Conservation (phyloP, 495 filamentous ascomycete genomes). For the Aspergillus saccharolyticus region DNA sequence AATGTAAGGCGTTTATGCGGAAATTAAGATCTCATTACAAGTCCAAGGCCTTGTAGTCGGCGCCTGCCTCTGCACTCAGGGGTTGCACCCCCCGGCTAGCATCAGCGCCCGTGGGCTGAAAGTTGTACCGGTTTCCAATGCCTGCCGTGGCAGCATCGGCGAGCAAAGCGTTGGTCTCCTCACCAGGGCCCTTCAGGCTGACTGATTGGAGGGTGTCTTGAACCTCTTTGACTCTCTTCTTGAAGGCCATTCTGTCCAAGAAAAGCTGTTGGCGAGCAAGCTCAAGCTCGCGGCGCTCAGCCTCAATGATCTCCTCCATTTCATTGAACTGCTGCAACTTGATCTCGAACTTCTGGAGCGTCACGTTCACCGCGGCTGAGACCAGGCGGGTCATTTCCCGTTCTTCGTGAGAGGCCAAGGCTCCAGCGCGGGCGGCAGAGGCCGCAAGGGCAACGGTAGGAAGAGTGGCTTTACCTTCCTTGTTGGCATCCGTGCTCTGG, state of each 20-base stretch:
- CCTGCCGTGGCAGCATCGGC: constrained; percentile 41
- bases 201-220: constrained; percentile 70
- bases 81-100: constrained; percentile 54
- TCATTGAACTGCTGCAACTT: constrained; percentile 92
- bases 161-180: constrained; percentile 53
- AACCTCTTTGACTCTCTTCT: constrained; percentile 75
- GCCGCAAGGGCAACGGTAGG: constrained; percentile 78
- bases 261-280: constrained; percentile 86
- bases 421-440: constrained; percentile 78
- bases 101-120: constrained; percentile 45
- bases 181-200: constrained; percentile 47
- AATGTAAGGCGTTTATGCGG: not conserved
- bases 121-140: constrained; percentile 55
- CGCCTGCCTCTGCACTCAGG: constrained; percentile 55
- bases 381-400: constrained; percentile 92
- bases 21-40: constrained; percentile 26
- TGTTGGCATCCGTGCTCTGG: constrained; percentile 14
- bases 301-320: constrained; percentile 85
- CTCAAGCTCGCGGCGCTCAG: constrained; percentile 89
- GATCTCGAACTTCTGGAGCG: constrained; percentile 75
- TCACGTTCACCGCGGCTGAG: constrained; percentile 76
- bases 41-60: constrained; percentile 45
- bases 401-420: constrained; percentile 90
- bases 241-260: constrained; percentile 83
- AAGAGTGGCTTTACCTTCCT: constrained; percentile 45